Percentiles rank a stretch among this genome's conserved stretches.
phyloP scores from a whole-genome alignment of 75 land plant species.

The Cryptomeria japonica region DNA sequence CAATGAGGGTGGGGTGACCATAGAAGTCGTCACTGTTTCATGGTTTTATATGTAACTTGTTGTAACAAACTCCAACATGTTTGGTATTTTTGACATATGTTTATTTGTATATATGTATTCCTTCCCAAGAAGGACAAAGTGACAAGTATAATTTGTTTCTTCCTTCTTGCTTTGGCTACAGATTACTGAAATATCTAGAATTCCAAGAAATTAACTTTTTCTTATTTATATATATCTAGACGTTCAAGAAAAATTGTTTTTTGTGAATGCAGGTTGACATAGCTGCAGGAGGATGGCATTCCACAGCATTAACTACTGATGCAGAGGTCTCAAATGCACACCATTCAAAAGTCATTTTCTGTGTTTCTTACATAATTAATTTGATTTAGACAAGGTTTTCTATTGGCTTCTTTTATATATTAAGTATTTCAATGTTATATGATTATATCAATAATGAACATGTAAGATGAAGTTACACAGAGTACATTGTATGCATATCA shows the following conservation, averaged over 20 bases:
- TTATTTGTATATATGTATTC: background rate
- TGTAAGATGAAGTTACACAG: conserved; percentile 4
- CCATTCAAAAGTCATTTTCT: background rate
- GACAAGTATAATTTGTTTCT: background rate
- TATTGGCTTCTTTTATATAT: background rate
- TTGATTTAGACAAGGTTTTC: background rate
- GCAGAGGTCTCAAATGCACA: conserved; percentile 62
- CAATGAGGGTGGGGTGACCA: background rate
- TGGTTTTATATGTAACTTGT: background rate
- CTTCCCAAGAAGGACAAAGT: background rate
- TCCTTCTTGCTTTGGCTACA: background rate
- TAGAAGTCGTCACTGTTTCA: background rate
- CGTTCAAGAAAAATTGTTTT: background rate
- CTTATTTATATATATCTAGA: background rate
- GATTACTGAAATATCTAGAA: background rate
- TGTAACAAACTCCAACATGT: background rate
- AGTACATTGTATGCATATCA: background rate
- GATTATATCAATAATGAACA: background rate
- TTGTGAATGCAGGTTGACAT: conserved; percentile 69
- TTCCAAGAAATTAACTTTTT: background rate
- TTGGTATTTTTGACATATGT: background rate
- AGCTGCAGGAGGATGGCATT: conserved; percentile 99
- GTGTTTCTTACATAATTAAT: background rate
- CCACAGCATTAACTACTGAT: conserved; percentile 81
- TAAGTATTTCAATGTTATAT: background rate